Percentiles rank a stretch among this genome's conserved stretches.
These are phyloP conservation scores for Margaritispora aquatica DNA, from an alignment of 495 filamentous ascomycete species.

Conservation along the genomic window DNA sequence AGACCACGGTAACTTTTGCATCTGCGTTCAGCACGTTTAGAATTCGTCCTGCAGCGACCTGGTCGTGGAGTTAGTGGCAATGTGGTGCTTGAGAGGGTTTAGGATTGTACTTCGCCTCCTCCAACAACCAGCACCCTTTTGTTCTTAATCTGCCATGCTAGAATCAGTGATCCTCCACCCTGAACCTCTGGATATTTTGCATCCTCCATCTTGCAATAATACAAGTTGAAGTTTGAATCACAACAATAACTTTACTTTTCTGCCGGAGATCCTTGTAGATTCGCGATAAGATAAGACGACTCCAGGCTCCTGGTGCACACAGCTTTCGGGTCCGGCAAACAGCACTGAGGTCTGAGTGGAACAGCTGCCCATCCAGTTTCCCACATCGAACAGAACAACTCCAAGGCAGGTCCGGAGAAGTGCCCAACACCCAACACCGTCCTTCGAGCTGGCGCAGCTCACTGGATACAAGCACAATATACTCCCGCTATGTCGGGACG, in stretches of 20 bases:
- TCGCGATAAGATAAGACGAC: conserved; percentile 13
- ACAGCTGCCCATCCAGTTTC: too few relatives aligned
- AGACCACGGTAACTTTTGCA: conserved; percentile 79
- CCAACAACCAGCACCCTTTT: conserved; percentile 84
- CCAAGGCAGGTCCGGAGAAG: neutral
- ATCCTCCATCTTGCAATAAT: conserved; percentile 14
- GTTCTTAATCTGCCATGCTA: conserved; percentile 88
- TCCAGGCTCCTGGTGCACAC: too few relatives aligned
- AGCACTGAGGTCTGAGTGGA: conserved; percentile 2
- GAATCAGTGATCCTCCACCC: conserved; percentile 83
- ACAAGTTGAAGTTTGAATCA: conserved; percentile 6
- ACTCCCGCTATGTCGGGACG: conserved; percentile 61
- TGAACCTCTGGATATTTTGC: conserved; percentile 68
- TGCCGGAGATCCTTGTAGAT: conserved; percentile 12
- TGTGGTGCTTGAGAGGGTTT: neutral
- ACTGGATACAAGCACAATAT: neutral
- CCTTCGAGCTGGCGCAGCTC: conserved; percentile 18
- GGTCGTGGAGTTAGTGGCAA: conserved; percentile 18
- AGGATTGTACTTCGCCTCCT: conserved; percentile 71
- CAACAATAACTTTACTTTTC: neutral
- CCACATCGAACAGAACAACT: neutral
- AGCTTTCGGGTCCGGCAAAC: neutral
- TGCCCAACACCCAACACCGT: neutral
- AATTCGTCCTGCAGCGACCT: conserved; percentile 96
- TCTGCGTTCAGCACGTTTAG: conserved; percentile 91